phyloP scores from a whole-genome alignment of 345 rosid genomes.

The Reutealis trisperma region DNA sequence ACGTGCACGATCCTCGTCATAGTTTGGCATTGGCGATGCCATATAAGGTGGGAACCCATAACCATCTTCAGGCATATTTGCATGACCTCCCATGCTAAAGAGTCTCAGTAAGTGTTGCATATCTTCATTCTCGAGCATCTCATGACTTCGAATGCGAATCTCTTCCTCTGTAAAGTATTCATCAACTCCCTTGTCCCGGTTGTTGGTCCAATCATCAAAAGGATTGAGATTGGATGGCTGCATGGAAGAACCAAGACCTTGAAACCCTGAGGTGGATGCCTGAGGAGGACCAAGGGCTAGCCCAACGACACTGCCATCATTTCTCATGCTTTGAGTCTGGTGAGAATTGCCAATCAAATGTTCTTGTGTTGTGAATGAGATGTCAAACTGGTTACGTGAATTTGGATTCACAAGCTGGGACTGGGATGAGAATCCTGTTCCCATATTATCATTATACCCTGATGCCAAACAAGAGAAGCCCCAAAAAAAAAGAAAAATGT shows the following conservation, averaged over 20 bases:
- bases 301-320: constrained; percentile 46
- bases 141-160: constrained; percentile 80
- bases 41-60: constrained; percentile 53
- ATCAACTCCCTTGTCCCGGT: constrained; percentile 65
- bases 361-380: constrained; percentile 43
- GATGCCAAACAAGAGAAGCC: constrained; percentile 15
- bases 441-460: constrained; percentile 58
- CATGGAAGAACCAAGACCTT: constrained; percentile 41
- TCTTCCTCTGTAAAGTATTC: constrained; percentile 88
- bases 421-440: constrained; percentile 49
- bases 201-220: constrained; percentile 79
- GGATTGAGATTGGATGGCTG: constrained; percentile 55
- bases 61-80: constrained; percentile 67
- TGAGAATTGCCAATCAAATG: constrained; percentile 49
- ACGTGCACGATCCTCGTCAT: constrained; percentile 70
- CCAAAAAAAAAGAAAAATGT: constrained; percentile 8
- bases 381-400: constrained; percentile 50
- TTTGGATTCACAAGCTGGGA: constrained; percentile 57
- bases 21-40: constrained; percentile 73
- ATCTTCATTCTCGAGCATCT: constrained; percentile 96
- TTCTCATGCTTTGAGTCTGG: constrained; percentile 49
- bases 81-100: constrained; percentile 81
- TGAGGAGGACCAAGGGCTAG: constrained; percentile 81
- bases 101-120: constrained; percentile 87
- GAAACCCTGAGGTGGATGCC: constrained; percentile 54